These are phyloP conservation scores for Pythium oligandrum DNA, from an alignment of 352 stramenopile genomes.

Conservation along the genomic window DNA sequence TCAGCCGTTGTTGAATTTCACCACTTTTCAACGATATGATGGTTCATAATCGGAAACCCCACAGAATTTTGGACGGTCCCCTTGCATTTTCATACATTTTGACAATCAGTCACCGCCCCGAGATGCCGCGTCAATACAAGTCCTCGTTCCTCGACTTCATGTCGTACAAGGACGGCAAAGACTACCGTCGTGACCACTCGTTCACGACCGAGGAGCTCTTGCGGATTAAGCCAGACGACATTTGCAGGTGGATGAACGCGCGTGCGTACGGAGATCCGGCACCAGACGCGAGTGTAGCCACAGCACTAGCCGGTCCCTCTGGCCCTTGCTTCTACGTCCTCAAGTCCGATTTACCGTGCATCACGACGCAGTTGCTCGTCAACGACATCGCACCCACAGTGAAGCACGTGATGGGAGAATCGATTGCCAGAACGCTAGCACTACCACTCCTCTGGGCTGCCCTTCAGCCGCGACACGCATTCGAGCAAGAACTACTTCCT, in stretches of 20 bases:
- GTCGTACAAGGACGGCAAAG: neutral
- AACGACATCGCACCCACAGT: neutral
- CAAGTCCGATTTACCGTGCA: neutral
- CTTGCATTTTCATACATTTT: too few relatives aligned
- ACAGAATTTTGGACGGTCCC: too few relatives aligned
- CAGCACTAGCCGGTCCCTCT: constrained; percentile 4
- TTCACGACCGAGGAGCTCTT: neutral
- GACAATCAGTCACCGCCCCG: too few relatives aligned
- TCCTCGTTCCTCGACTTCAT: neutral
- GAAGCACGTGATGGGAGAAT: neutral
- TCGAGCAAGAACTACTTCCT: neutral
- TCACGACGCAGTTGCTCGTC: neutral
- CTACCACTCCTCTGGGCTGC: neutral
- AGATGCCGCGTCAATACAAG: constrained; percentile 1
- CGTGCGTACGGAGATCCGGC: neutral
- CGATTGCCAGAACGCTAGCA: neutral
- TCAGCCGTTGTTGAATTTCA: too few relatives aligned
- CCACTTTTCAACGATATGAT: too few relatives aligned
- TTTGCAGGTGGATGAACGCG: neutral
- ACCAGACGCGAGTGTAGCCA: constrained; percentile 5
- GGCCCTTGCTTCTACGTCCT: constrained; percentile 14
- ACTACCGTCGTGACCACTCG: neutral
- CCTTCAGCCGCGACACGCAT: neutral
- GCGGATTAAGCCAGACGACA: neutral
- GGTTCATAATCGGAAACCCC: too few relatives aligned